phyloP scores from a whole-genome alignment of 179 eudicot genomes.

The Beta lomatogona region DNA sequence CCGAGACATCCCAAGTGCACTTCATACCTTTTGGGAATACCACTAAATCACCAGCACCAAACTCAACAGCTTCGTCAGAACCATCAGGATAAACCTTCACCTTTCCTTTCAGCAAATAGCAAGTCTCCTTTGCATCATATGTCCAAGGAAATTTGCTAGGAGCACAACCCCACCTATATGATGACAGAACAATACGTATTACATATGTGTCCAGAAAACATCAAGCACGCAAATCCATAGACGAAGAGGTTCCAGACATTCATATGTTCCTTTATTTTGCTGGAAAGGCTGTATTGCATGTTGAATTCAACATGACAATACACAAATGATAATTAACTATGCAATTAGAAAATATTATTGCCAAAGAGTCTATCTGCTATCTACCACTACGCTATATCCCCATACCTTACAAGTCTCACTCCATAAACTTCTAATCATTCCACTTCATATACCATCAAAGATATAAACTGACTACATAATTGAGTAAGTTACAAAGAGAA shows the following conservation, averaged over 20 bases:
- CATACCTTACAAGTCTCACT: neutral
- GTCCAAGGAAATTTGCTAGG: conserved; percentile 95
- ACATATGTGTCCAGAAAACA: neutral
- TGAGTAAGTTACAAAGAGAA: neutral
- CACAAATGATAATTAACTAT: neutral
- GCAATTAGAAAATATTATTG: neutral
- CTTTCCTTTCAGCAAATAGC: conserved; percentile 77
- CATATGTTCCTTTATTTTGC: neutral
- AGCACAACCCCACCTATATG: conserved; percentile 76
- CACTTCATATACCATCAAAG: neutral
- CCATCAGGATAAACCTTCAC: conserved; percentile 91
- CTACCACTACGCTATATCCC: neutral
- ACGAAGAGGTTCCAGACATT: neutral
- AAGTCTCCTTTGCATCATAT: conserved; percentile 70
- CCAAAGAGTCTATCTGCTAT: neutral
- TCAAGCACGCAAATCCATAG: neutral
- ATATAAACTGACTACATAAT: neutral
- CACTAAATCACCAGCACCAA: conserved; percentile 84
- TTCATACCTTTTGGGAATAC: conserved; percentile 85
- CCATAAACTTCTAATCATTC: neutral
- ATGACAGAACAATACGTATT: conserved; percentile 8
- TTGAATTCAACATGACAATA: neutral
- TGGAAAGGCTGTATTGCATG: neutral
- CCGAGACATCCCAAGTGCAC: conserved; percentile 90
- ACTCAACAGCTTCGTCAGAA: conserved; percentile 63